Base-by-base conservation (phyloP, 192 early-diverging fungal genomes). In the Rhizophagus sp. region DNA sequence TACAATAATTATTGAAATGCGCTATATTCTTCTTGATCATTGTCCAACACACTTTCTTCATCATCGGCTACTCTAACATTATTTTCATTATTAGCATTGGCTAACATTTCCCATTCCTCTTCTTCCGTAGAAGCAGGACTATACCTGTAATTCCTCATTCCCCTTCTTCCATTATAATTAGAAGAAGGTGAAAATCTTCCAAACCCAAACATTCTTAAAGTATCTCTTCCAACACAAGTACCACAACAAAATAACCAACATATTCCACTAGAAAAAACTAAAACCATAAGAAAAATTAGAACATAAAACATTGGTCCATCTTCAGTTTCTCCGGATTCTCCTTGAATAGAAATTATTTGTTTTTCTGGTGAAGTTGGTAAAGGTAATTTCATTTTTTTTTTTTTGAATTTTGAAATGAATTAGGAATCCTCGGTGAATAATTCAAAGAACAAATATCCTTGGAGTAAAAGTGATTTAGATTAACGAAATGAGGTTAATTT, bases 201-300 rank as follows among this genome's bases (percentile, higher is more conserved):
- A 9, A 33, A 36, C 34, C 76, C 62, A 47, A 66, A 68, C 22
- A 39, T 52, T 30, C 61, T 57, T 69, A 69, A 66, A 25, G 61
- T 33, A 30, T 78, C 76, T 49, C 76, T 65, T 19, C 76, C 76
- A 1, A 78, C 76, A 36, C 76, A 78, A 57, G 76, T 68, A 22
- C 76, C 76, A 50, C 76, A 78, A 68, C 76, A 78, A 69, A 78
- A 78, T 49, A 78, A 67, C 76, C 76, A 78, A 25, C n/a, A 24
- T 24, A 78, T 47, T 33, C 76, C 76, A 65, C 76, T 30, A 78
- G 65, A 69, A 41, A 78, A 78, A 36, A 67, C 24, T 12, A 78
- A 33, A 15, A 57, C 76, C 49, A 78, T 78, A 50, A 78, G 24
- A 50, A 78, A 78, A 36, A 78, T 68, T 27, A 78, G 12, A 7